Percentiles rank a stretch among this genome's conserved stretches.
phyloP scores from a whole-genome alignment of 108 stramenopile genomes.

The Mayamaea pseudoterrestris region DNA sequence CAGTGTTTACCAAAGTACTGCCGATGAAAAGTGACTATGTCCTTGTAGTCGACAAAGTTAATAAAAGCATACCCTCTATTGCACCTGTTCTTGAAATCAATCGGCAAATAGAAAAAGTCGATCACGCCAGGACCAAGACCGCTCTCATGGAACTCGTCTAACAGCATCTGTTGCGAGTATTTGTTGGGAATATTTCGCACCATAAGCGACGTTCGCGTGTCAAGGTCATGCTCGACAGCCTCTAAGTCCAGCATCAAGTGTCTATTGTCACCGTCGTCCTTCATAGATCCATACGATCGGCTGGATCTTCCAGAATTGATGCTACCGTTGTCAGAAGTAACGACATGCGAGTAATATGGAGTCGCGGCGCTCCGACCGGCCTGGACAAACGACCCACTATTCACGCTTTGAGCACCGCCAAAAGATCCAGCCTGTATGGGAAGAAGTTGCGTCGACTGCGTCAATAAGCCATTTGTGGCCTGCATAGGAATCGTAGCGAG shows the following conservation, averaged over 20 bases:
- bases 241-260: constrained; percentile 51
- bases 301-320: constrained; percentile 4
- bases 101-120: constrained; percentile 99
- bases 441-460: constrained; percentile 7
- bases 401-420: background rate
- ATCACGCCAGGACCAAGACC: constrained; percentile 86
- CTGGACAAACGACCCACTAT: background rate
- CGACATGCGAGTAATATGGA: constrained; percentile 3
- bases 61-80: constrained; percentile 99
- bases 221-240: constrained; percentile 58
- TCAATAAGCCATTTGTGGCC: too few species aligned
- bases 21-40: constrained; percentile 83
- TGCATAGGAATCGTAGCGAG: constrained; percentile 11
- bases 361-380: background rate
- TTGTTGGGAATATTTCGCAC: constrained; percentile 99
- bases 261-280: constrained; percentile 18
- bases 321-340: background rate
- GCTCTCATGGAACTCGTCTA: constrained; percentile 82
- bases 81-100: constrained; percentile 98
- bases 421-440: too few species aligned
- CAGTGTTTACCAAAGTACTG: constrained; percentile 88
- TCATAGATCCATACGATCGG: constrained; percentile 2
- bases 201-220: constrained; percentile 96
- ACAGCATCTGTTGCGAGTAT: constrained; percentile 96
- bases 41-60: constrained; percentile 86